Base-by-base conservation (phyloP, 2,329 filamentous ascomycete species). In the Ceratocystis huliohia region DNA sequence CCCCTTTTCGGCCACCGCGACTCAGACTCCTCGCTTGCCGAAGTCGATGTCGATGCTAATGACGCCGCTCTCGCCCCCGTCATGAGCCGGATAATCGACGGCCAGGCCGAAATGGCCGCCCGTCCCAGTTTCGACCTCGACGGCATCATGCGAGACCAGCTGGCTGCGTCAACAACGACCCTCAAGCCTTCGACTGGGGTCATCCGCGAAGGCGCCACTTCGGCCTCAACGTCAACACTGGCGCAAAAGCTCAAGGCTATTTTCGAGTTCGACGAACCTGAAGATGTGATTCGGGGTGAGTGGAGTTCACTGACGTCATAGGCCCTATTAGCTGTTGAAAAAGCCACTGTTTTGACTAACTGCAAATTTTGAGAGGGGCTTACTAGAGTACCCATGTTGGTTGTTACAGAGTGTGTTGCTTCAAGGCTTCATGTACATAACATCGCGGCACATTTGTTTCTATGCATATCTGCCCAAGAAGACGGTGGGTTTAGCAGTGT, bases 391-490 rank as follows among this genome's bases (percentile, higher is more conserved):
- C 74, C 89, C 91, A 7, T 97, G 93, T 76, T 96, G 91, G 86
- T 78, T 97, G 48, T 78, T 97, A 44, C 91, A 96, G 74, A 96
- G 88, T 73, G 91, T 96, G 57, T 79, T 97, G 37, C 81, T 97
- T 7, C 91, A 96, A 73, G 94, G 94, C 5, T 96, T 94, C 74
- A 87, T 99, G 82, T 97, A 97, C 76, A 89, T 99, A 72, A 97
- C 94, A 0, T 81, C 88, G 69, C 88, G 87, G 71, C 94, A 99
- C 74, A 88, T 97, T 69, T 96, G 92, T 76, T 99, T 97, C 75
- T 97, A 96, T 74, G 91, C 94, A 48, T 96, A 96, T 74, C 82
- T 97, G n/a, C 91, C 91, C 5, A 95, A 92, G 79, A 96, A 94
- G 80, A 85, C 88, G 64, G 88, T 89, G 79, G 76, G 86, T 73